Percentiles rank a stretch among this genome's conserved stretches.
Conservation (phyloP, 805 yeast species). For the Candida methanosorbosa region DNA sequence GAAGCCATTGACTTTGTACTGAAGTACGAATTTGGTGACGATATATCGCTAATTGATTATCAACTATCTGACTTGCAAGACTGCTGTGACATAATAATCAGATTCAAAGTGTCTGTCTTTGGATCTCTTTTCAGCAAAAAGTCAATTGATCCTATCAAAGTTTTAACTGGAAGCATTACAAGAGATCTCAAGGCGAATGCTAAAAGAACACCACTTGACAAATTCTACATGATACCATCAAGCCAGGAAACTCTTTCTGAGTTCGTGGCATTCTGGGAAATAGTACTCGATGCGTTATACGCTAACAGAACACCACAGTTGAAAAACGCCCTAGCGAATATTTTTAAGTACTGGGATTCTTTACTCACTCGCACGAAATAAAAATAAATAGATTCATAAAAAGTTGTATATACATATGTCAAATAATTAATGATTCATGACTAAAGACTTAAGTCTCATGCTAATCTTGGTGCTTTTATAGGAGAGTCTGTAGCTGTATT, state of each 20-base stretch:
- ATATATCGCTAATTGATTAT: constrained; percentile 43
- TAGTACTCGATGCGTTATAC: constrained; percentile 35
- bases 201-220: too few relatives aligned
- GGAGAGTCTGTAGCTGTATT: too few relatives aligned
- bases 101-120: constrained; percentile 53
- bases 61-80: constrained; percentile 28
- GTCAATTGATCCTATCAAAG: constrained; percentile 10
- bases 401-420: too few relatives aligned
- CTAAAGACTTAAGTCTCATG: too few relatives aligned
- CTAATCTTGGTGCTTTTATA: too few relatives aligned
- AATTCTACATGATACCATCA: too few relatives aligned
- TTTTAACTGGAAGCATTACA: constrained; percentile 6
- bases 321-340: constrained; percentile 19
- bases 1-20: constrained; percentile 45
- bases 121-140: constrained; percentile 31
- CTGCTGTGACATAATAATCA: constrained; percentile 31
- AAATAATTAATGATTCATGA: too few relatives aligned
- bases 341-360: constrained; percentile 11
- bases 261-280: constrained; percentile 47
- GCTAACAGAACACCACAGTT: constrained; percentile 23
- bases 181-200: too few relatives aligned
- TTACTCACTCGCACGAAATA: too few relatives aligned
- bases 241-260: too few relatives aligned
- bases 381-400: too few relatives aligned
- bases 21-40: constrained; percentile 49